phyloP scores from a whole-genome alignment of 2,329 filamentous ascomycete genomes.

The Claviceps quebecensis region DNA sequence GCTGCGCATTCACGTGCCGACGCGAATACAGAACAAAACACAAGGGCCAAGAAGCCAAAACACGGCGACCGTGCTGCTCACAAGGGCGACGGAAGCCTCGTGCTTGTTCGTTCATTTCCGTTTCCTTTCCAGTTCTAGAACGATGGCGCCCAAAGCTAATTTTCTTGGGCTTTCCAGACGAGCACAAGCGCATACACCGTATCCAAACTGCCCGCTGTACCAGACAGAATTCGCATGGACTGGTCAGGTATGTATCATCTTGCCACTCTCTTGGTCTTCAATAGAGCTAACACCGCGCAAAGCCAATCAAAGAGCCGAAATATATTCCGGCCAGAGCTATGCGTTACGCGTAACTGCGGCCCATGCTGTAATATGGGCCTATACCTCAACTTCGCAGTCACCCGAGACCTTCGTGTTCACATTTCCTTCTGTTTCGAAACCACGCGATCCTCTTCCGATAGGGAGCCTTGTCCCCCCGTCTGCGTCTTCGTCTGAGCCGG shows the following conservation, averaged over 20 bases:
- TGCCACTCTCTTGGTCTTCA: not conserved
- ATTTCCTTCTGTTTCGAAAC: conserved; percentile 57
- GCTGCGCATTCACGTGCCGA: conserved; percentile 27
- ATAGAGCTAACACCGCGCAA: not conserved
- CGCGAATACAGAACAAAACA: conserved; percentile 39
- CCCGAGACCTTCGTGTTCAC: conserved; percentile 70
- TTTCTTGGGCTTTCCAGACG: conserved; percentile 37
- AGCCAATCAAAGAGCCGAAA: conserved; percentile 52
- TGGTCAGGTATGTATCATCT: conserved; percentile 44
- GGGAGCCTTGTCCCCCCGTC: conserved; percentile 72
- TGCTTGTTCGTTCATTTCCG: conserved; percentile 12
- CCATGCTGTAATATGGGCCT: conserved; percentile 83
- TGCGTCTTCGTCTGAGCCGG: conserved; percentile 64
- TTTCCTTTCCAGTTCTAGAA: not conserved
- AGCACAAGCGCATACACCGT: conserved; percentile 76
- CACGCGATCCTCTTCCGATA: conserved; percentile 61
- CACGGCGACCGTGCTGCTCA: conserved; percentile 42
- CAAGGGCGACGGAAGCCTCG: conserved; percentile 52
- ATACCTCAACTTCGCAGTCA: conserved; percentile 52
- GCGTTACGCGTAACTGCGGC: conserved; percentile 69
- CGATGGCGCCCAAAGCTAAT: not conserved
- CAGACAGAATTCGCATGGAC: conserved; percentile 58
- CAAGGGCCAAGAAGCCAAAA: conserved; percentile 49
- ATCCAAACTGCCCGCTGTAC: conserved; percentile 69
- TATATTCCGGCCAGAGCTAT: conserved; percentile 54